These are phyloP conservation scores for Naegleria fowleri DNA, from an alignment of 208 protist species.

Conservation along the genomic window DNA sequence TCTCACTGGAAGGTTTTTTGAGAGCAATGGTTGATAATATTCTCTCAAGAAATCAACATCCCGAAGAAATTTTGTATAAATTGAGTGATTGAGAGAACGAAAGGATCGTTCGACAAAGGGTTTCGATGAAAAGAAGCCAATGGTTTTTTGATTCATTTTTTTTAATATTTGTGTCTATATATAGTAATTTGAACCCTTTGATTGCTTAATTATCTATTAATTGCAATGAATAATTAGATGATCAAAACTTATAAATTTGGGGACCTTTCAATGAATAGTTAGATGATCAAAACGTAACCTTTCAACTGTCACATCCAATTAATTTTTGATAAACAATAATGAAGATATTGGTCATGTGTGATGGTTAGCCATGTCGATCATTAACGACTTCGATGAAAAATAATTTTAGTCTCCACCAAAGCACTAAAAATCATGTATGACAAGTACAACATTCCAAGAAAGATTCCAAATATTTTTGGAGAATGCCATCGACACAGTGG, in stretches of 20 bases:
- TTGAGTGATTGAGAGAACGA: not conserved
- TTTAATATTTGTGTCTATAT: too few species aligned
- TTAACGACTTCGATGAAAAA: not conserved
- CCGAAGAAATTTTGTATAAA: not conserved
- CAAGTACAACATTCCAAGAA: not conserved
- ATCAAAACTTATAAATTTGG: too few species aligned
- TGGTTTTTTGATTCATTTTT: not conserved
- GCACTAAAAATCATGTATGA: not conserved
- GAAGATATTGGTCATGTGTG: too few species aligned
- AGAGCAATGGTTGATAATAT: not conserved
- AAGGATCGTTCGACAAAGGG: not conserved
- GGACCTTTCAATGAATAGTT: too few species aligned
- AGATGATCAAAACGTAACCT: too few species aligned
- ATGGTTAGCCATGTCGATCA: too few species aligned
- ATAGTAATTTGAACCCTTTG: too few species aligned
- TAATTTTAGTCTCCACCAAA: not conserved
- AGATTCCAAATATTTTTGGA: conserved; percentile 5
- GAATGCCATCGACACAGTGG: not conserved
- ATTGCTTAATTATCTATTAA: too few species aligned
- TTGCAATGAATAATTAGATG: too few species aligned
- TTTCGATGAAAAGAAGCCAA: not conserved
- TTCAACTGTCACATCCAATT: too few species aligned
- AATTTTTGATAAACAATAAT: too few species aligned
- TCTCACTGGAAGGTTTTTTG: too few species aligned
- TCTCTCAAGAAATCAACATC: not conserved